Evolutionary conservation across 228 moss, liverwort and hornwort species (phyloP).

Genomic region (Sphagnum magellanicum): DNA sequence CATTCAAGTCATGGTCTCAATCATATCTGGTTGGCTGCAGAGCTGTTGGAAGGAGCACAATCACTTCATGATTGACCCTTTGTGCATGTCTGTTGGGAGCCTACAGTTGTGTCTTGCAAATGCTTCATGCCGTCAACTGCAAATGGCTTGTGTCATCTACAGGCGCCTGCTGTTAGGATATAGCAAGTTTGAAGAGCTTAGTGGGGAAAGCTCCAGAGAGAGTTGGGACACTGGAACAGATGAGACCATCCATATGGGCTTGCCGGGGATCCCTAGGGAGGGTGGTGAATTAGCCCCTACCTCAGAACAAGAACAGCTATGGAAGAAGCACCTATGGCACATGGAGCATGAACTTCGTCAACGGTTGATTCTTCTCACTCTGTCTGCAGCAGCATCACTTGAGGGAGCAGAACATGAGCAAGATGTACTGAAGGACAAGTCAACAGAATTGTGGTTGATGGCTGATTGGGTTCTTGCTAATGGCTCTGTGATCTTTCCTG

Average conservation of each 20-base stretch:
- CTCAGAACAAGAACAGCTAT: constrained; percentile 35
- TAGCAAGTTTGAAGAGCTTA: constrained; percentile 43
- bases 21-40: constrained; percentile 60
- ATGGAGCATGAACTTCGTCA: constrained; percentile 86
- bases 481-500: constrained; percentile 34
- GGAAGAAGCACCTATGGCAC: constrained; percentile 46
- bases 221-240: constrained; percentile 23
- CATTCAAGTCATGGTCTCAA: constrained; percentile 27
- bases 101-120: constrained; percentile 37
- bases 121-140: constrained; percentile 78
- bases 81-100: constrained; percentile 12
- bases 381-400: constrained; percentile 29
- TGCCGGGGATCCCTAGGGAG: neutral
- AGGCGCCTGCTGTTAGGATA: constrained; percentile 56
- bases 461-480: constrained; percentile 70
- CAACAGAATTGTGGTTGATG: constrained; percentile 31
- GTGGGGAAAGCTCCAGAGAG: constrained; percentile 27
- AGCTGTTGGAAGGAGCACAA: constrained; percentile 46
- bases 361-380: constrained; percentile 46
- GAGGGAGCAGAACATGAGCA: constrained; percentile 36
- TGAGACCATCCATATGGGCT: constrained; percentile 15
- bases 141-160: constrained; percentile 68
- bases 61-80: constrained; percentile 7
- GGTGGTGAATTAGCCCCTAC: constrained; percentile 18
- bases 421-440: constrained; percentile 24